Evolutionary conservation across 495 filamentous ascomycete genomes (phyloP).

Genomic region (Thozetella sp.): DNA sequence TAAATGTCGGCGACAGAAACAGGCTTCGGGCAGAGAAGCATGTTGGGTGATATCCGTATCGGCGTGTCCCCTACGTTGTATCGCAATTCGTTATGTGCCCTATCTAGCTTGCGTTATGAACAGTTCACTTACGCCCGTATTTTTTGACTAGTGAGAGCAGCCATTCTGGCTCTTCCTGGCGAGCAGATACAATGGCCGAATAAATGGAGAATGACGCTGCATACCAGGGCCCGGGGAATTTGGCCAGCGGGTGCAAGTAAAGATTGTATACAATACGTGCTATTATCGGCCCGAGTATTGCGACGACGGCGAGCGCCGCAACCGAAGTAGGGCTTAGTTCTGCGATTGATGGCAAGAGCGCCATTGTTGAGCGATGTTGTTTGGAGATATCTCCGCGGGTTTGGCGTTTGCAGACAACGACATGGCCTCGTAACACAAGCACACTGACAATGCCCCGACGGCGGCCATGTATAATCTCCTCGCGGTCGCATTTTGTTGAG

Average conservation of each 20-base stretch:
- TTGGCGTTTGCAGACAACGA: too few species aligned
- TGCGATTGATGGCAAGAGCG: too few species aligned
- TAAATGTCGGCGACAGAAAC: slow-evolving; percentile 7
- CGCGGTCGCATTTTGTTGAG: too few species aligned
- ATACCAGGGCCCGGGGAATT: background rate
- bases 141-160: background rate
- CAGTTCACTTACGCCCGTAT: slow-evolving; percentile 1
- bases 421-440: too few species aligned
- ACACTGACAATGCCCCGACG: too few species aligned
- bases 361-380: too few species aligned
- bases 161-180: background rate
- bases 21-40: slow-evolving; percentile 9
- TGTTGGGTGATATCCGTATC: slow-evolving; percentile 6
- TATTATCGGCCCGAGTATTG: background rate
- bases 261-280: background rate
- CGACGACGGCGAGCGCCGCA: too few species aligned
- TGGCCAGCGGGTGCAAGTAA: slow-evolving; percentile 1
- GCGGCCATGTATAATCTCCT: too few species aligned
- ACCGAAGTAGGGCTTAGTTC: too few species aligned
- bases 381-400: too few species aligned
- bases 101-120: background rate
- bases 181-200: background rate
- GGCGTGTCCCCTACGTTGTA: background rate
- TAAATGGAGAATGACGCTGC: background rate
- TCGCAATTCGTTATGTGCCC: background rate